These are phyloP conservation scores for Xerocomellus intermedius DNA, from an alignment of 768 basidiomycete species.

Conservation along the genomic window DNA sequence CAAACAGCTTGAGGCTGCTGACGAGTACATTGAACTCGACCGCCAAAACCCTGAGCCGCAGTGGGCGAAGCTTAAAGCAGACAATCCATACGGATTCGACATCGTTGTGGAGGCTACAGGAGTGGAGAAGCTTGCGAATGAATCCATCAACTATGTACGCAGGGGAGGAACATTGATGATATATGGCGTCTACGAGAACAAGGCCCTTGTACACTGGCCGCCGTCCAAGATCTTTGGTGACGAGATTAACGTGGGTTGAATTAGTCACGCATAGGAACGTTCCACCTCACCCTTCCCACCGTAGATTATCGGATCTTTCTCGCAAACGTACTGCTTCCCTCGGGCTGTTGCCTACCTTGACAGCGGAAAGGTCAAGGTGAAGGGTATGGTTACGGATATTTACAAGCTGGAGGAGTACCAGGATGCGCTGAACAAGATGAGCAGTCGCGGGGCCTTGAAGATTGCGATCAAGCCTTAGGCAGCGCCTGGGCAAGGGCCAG, in stretches of 20 bases:
- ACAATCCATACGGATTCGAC: conserved; percentile 87
- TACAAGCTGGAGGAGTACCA: conserved; percentile 71
- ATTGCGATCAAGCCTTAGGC: conserved; percentile 57
- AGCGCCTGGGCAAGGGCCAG: neutral
- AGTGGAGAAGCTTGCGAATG: conserved; percentile 82
- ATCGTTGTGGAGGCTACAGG: conserved; percentile 83
- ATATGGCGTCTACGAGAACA: conserved; percentile 89
- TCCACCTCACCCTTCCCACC: neutral
- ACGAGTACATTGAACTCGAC: conserved; percentile 87
- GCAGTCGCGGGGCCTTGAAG: conserved; percentile 56
- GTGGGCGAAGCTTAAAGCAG: conserved; percentile 76
- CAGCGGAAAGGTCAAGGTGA: conserved; percentile 75
- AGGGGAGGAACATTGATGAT: conserved; percentile 83
- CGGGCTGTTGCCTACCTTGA: conserved; percentile 89
- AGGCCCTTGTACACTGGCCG: conserved; percentile 81
- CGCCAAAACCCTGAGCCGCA: conserved; percentile 69
- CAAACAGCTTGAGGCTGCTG: conserved; percentile 70
- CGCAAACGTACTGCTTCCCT: conserved; percentile 88
- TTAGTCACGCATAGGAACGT: neutral
- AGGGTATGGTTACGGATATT: conserved; percentile 75
- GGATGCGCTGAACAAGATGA: conserved; percentile 71
- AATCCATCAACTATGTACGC: conserved; percentile 86
- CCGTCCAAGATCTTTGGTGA: conserved; percentile 79
- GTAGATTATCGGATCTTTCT: conserved; percentile 89
- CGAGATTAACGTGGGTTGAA: conserved; percentile 53